Evolutionary conservation across 371 early-diverging fungal genomes (phyloP).

Genomic region (Mortierella sp.): DNA sequence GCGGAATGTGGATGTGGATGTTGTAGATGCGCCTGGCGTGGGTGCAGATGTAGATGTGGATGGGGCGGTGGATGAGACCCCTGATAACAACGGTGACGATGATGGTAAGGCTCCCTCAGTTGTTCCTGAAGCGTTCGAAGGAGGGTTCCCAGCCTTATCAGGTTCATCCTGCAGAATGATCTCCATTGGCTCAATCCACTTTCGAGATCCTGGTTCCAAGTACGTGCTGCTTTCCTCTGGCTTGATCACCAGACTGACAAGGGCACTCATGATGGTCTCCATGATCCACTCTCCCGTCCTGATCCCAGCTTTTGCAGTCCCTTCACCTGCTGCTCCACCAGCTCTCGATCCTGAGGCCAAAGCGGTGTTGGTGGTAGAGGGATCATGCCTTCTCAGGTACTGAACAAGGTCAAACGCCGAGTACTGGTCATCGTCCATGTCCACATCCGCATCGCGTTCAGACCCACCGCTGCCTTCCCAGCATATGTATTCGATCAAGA

Average conservation of each 20-base stretch:
- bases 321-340: background rate
- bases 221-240: constrained; percentile 34
- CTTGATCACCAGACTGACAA: constrained; percentile 43
- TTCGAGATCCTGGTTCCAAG: constrained; percentile 30
- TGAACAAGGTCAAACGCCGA: constrained; percentile 1
- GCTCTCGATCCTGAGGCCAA: background rate
- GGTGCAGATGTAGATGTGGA: constrained; percentile 1
- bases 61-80: background rate
- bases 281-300: constrained; percentile 30
- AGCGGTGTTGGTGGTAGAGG: background rate
- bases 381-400: no score
- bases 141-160: background rate
- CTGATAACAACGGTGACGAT: background rate
- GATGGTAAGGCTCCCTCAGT: background rate
- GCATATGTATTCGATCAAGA: constrained; percentile 43
- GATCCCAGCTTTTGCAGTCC: background rate
- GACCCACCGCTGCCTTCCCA: constrained; percentile 31
- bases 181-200: constrained; percentile 35
- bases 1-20: constrained; percentile 5
- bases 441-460: constrained; percentile 14
- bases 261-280: constrained; percentile 42
- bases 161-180: constrained; percentile 1
- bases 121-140: background rate
- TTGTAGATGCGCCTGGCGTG: background rate
- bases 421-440: background rate